Evolutionary conservation across 257 asterid genomes (phyloP).

Genomic region (Solanum ossicruentum): DNA sequence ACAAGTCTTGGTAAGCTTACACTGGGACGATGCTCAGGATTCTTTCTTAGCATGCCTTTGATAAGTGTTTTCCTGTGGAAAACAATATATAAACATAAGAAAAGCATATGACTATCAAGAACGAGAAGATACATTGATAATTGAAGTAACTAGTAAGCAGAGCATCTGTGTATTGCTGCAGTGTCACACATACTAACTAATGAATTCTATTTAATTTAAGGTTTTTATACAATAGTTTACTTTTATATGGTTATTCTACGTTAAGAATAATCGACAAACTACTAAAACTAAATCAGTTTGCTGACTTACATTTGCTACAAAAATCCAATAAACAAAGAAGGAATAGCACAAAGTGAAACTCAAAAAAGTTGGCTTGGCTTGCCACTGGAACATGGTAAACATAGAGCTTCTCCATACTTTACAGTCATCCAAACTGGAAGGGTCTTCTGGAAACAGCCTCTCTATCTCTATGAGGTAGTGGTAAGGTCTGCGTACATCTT

Average conservation of each 20-base stretch:
- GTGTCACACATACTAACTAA: neutral
- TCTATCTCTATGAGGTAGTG: too few relatives aligned
- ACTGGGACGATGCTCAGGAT: slow-evolving; percentile 89
- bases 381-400: neutral
- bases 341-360: neutral
- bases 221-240: neutral
- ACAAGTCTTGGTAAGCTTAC: slow-evolving; percentile 34
- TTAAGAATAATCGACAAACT: neutral
- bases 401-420: neutral
- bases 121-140: neutral
- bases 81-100: neutral
- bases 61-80: slow-evolving; percentile 71
- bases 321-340: neutral
- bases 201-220: neutral
- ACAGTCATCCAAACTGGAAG: neutral
- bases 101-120: neutral
- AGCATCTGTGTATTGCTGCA: neutral
- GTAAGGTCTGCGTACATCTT: too few relatives aligned
- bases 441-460: neutral
- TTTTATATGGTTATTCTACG: neutral
- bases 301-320: neutral
- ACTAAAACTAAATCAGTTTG: neutral
- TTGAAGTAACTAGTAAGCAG: neutral
- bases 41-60: slow-evolving; percentile 96
- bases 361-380: neutral